Percentiles rank a stretch among this genome's conserved stretches.
These are phyloP conservation scores for Tetrastigma voinierianum DNA, from an alignment of 164 flowering plant species.

Conservation along the genomic window DNA sequence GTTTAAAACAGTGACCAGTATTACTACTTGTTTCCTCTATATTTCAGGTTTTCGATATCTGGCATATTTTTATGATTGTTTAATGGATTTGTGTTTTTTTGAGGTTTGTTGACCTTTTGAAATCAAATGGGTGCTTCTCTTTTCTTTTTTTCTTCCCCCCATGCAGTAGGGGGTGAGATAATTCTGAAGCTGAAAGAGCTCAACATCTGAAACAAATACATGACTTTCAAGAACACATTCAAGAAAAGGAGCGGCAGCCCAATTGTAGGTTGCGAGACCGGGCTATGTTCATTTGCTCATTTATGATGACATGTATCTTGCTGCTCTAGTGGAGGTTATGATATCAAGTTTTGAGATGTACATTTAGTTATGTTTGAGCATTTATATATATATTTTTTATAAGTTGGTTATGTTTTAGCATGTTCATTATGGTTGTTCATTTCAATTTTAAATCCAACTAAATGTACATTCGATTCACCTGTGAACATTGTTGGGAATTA, in stretches of 20 bases:
- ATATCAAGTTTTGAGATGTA: background rate
- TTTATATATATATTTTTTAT: no score
- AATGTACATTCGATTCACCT: no score
- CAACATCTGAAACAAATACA: slow-evolving; percentile 76
- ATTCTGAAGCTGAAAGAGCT: slow-evolving; percentile 82
- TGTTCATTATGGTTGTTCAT: background rate
- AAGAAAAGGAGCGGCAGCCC: slow-evolving; percentile 85
- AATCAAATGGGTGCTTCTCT: background rate
- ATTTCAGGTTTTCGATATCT: no score
- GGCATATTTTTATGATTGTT: no score
- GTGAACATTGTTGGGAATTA: no score
- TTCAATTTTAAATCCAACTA: no score
- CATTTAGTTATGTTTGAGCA: no score
- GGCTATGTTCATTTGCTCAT: slow-evolving; percentile 36
- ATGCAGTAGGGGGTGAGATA: slow-evolving; percentile 92
- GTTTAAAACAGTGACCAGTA: no score
- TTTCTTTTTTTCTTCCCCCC: no score
- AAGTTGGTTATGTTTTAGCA: background rate
- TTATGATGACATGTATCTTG: background rate
- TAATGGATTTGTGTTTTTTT: background rate
- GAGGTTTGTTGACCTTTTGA: slow-evolving; percentile 1
- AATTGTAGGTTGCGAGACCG: slow-evolving; percentile 86
- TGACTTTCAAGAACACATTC: slow-evolving; percentile 84
- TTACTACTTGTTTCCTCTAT: no score
- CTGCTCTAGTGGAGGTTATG: slow-evolving; percentile 2